Percentiles rank a stretch among this genome's conserved stretches.
Conservation (phyloP, 2,329 filamentous ascomycete genomes). For the Arthrobotrys sphaeroides region DNA sequence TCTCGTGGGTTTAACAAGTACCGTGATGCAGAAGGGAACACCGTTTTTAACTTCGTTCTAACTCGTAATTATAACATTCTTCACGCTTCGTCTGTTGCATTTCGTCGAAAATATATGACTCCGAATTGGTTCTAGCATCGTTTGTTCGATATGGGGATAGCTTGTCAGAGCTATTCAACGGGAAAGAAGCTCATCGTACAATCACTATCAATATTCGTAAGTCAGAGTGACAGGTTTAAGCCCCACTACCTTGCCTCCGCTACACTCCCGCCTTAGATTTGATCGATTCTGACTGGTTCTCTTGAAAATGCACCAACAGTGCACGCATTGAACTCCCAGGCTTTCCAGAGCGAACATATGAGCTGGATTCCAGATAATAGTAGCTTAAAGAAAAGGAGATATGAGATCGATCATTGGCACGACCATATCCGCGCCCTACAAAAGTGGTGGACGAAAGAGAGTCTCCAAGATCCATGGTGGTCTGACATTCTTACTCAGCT, state of each 20-base stretch:
- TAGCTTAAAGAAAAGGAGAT: too few species aligned
- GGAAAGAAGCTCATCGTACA: conserved; percentile 18
- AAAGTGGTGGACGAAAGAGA: conserved; percentile 22
- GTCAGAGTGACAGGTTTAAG: too few species aligned
- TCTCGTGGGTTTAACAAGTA: conserved; percentile 35
- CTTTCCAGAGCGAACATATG: too few species aligned
- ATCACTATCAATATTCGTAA: conserved; percentile 23
- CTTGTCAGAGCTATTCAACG: conserved; percentile 31
- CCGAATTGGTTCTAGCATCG: background rate
- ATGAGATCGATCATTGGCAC: conserved; percentile 28
- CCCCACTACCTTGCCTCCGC: too few species aligned
- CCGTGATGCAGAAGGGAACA: conserved; percentile 12
- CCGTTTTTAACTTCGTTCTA: conserved; percentile 27
- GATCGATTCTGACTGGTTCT: too few species aligned
- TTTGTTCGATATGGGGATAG: conserved; percentile 29
- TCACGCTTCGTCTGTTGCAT: too few species aligned
- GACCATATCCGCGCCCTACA: conserved; percentile 29
- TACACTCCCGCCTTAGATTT: too few species aligned
- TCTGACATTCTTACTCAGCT: conserved; percentile 13
- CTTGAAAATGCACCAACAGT: background rate
- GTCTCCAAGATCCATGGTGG: conserved; percentile 23
- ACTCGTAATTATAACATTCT: conserved; percentile 2
- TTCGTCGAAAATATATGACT: too few species aligned
- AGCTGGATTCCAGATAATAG: too few species aligned
- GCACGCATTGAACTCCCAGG: too few species aligned